Percentiles rank a stretch among this genome's conserved stretches.
These are phyloP conservation scores for Apophysomyces ossiformis DNA, from an alignment of 371 early-diverging fungal species.

Conservation along the genomic window DNA sequence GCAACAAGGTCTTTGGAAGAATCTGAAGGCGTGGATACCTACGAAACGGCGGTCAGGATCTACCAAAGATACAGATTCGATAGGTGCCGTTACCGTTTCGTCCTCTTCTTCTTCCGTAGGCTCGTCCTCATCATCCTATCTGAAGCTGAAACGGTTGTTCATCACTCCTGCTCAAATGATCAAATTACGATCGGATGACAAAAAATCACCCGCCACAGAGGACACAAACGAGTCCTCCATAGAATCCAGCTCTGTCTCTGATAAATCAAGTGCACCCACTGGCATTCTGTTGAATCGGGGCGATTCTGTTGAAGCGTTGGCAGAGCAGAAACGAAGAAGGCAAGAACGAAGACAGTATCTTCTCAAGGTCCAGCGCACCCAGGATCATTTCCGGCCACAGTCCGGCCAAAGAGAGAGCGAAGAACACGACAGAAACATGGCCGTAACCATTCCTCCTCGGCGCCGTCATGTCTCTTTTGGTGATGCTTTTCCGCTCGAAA, in stretches of 20 bases:
- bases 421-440: conserved; percentile 4
- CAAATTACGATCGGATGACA: conserved; percentile 15
- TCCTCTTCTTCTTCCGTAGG: conserved; percentile 27
- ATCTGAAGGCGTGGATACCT: conserved; percentile 32
- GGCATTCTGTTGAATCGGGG: conserved; percentile 35
- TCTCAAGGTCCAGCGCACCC: conserved; percentile 18
- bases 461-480: conserved; percentile 5
- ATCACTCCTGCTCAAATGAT: conserved; percentile 11
- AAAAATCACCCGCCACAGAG: conserved; percentile 8
- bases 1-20: conserved; percentile 32
- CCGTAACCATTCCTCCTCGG: neutral
- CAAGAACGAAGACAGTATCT: conserved; percentile 30
- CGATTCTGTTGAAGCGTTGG: conserved; percentile 33
- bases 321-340: conserved; percentile 30
- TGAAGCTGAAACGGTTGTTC: conserved; percentile 11
- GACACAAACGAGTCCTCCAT: conserved; percentile 7
- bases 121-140: conserved; percentile 7
- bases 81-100: conserved; percentile 34
- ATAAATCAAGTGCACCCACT: conserved; percentile 2
- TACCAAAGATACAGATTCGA: conserved; percentile 21
- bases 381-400: conserved; percentile 7
- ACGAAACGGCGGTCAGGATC: neutral
- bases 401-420: neutral
- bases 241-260: neutral
- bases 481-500: neutral